Evolutionary conservation across 2,329 filamentous ascomycete genomes (phyloP).

Genomic region (Dothideomycetidae sp.): DNA sequence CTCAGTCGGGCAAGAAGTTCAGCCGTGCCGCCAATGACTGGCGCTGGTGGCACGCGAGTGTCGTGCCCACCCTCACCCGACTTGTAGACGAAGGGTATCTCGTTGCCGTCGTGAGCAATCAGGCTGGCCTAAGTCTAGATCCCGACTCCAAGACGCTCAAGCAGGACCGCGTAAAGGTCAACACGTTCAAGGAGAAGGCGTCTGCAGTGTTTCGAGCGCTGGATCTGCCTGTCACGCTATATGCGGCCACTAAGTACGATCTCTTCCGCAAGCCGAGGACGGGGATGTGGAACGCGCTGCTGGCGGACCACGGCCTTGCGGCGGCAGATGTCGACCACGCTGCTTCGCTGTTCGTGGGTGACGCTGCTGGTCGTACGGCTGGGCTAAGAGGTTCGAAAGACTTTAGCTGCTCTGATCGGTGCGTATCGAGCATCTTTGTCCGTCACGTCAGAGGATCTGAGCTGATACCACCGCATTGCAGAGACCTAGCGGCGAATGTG

Average conservation of each 20-base stretch:
- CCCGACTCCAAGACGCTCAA: slow-evolving; percentile 55
- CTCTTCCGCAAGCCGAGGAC: slow-evolving; percentile 71
- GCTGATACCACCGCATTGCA: slow-evolving; percentile 17
- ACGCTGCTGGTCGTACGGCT: slow-evolving; percentile 50
- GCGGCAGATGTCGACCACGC: slow-evolving; percentile 49
- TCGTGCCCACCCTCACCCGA: slow-evolving; percentile 52
- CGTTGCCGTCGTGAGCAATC: slow-evolving; percentile 75
- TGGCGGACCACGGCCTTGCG: slow-evolving; percentile 35
- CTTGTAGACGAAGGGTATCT: slow-evolving; percentile 63
- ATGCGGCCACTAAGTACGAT: slow-evolving; percentile 75
- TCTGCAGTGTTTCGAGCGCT: slow-evolving; percentile 54
- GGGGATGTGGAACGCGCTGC: slow-evolving; percentile 72
- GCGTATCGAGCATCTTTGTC: slow-evolving; percentile 10
- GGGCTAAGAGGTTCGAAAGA: slow-evolving; percentile 33
- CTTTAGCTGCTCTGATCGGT: slow-evolving; percentile 48
- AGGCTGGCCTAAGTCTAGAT: slow-evolving; percentile 62
- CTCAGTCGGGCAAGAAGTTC: slow-evolving; percentile 69
- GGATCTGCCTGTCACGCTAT: slow-evolving; percentile 63
- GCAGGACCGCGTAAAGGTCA: slow-evolving; percentile 35
- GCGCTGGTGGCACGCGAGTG: slow-evolving; percentile 77
- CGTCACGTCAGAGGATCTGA: neutral
- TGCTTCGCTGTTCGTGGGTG: slow-evolving; percentile 73
- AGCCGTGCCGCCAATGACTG: slow-evolving; percentile 60
- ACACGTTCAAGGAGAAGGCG: slow-evolving; percentile 72
- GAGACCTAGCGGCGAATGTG: slow-evolving; percentile 75